Percentiles rank a stretch among this genome's conserved stretches.
Conservation (phyloP, 129 eudicot genomes). For the Heracleum sosnowskyi region DNA sequence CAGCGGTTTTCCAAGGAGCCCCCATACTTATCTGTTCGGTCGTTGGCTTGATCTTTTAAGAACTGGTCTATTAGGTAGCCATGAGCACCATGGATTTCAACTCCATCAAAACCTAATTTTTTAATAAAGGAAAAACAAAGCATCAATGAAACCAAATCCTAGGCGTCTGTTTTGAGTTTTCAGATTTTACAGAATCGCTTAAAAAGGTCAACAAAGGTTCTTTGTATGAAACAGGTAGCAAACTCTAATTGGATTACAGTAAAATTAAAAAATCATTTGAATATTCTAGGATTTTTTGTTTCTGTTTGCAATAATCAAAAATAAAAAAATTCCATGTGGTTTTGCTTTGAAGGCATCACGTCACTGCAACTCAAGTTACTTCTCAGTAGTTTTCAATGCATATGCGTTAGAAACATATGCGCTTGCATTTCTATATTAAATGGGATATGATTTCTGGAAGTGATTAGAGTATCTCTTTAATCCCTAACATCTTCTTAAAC, state of each 20-base stretch:
- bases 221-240: no score
- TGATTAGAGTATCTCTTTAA: background rate
- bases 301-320: background rate
- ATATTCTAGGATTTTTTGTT: no score
- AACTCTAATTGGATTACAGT: no score
- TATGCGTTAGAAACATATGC: background rate
- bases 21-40: slow-evolving; percentile 24
- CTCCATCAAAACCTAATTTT: slow-evolving; percentile 24
- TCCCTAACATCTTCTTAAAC: background rate
- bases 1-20: slow-evolving; percentile 27
- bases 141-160: background rate
- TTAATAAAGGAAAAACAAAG: background rate
- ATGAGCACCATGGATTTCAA: slow-evolving; percentile 28
- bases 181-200: no score
- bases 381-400: background rate
- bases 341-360: background rate
- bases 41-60: slow-evolving; percentile 23
- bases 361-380: background rate
- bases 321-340: no score
- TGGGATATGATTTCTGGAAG: background rate
- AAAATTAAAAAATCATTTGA: no score
- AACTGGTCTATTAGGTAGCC: slow-evolving; percentile 32
- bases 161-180: background rate
- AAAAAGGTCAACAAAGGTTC: no score
- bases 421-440: background rate